Evolutionary conservation across 2,329 filamentous ascomycete species (phyloP), one percentile per base, ranked within the genome.

Genomic region (Epichloe typhina): DNA sequence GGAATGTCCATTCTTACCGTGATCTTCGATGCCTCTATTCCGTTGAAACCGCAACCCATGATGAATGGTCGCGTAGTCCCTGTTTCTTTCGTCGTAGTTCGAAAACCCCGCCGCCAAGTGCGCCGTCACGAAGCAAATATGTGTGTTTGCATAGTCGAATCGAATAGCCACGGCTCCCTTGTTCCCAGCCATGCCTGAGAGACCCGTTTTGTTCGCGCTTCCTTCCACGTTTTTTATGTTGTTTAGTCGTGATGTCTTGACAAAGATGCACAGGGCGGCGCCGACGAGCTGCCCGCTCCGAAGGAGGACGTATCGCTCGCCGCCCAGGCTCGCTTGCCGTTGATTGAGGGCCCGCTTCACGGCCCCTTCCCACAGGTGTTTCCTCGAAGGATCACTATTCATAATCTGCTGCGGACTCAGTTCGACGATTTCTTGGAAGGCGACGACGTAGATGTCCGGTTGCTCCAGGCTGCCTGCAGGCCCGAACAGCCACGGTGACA

Each of bases 351-450:
- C 88, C 44, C 73, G 74, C 56, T 84, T 83, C 23, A 97, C 89
- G 4, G 86, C 83, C 49, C 76, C 71, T 64, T 98, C 93, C 93
- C 93, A 98, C 19, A 83, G 71, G 55, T 88, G 83, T 57, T 91
- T 87, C 50, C 87, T 79, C 3, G 83, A 81, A 1, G 93, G 93
- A 63, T 98, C 91, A 53, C 90, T 97, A 57, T 94, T 95, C 89
- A 98, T 96, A 62, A 98, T 97, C 62, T 98, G 93, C 64, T 97
- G 91, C 15, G 94, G 93, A 59, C 88, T 96, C 45, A 98, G 72
- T 62, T 95, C 88, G n/a, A 98, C 93, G 55, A 98, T 97, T 66
- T 98, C 93, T 63, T 98, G 93, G 60, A 98, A 97, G 0, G 88
- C 93, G 15, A 96, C 83, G 7, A 86, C 89, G 48, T 95, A 82